A percentile compares a stretch with the other conserved stretches of the same genome.
Evolutionary conservation across 176 grass and related monocot genomes (phyloP).

Genomic region (Carex cristatella): DNA sequence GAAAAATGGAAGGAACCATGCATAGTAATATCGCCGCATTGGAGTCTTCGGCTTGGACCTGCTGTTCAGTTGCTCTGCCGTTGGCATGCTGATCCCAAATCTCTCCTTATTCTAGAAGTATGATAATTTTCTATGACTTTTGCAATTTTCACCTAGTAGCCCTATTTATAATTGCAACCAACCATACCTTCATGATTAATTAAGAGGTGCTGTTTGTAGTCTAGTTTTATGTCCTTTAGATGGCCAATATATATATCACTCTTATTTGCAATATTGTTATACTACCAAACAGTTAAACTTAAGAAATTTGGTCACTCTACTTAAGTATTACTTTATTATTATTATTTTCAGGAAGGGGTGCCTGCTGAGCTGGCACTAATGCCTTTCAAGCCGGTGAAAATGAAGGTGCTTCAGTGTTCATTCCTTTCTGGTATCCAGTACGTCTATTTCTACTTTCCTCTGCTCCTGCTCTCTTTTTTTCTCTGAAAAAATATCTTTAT

Average conservation of each 20-base stretch:
- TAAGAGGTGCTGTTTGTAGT: neutral
- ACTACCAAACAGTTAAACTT: neutral
- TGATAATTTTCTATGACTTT: neutral
- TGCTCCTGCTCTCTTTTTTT: neutral
- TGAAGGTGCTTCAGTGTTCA: slow-evolving; percentile 79
- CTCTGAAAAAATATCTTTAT: neutral
- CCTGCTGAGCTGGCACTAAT: slow-evolving; percentile 57
- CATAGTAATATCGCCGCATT: slow-evolving; percentile 75
- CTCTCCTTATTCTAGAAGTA: slow-evolving; percentile 84
- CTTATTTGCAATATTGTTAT: neutral
- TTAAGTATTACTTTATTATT: slow-evolving; percentile 16
- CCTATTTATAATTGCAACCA: neutral
- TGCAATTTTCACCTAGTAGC: neutral
- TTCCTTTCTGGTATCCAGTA: slow-evolving; percentile 92
- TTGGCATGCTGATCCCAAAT: slow-evolving; percentile 65
- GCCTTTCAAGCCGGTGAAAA: slow-evolving; percentile 58
- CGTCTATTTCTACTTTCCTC: slow-evolving; percentile 1
- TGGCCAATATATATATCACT: neutral
- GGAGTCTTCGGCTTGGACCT: slow-evolving; percentile 63
- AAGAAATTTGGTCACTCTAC: neutral
- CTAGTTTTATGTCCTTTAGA: neutral
- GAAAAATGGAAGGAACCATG: slow-evolving; percentile 79
- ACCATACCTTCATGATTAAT: neutral
- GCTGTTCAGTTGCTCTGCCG: slow-evolving; percentile 67
- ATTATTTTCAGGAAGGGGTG: slow-evolving; percentile 55